Conservation (phyloP, 129 eudicot species). For the Artemisia tridentata region DNA sequence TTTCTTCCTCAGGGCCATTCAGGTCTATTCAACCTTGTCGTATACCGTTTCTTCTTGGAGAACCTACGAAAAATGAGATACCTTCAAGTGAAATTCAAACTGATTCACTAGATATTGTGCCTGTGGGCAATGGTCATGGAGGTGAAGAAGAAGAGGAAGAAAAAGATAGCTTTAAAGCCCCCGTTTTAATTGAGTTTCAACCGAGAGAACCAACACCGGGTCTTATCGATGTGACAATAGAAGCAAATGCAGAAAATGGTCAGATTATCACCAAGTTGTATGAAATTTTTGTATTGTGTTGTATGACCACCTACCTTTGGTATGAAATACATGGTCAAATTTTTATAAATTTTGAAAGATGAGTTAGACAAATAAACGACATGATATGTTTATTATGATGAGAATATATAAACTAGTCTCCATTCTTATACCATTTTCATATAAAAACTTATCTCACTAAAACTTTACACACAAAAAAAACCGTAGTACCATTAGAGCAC, state of each 20-base stretch:
- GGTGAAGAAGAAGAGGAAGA: slow-evolving; percentile 41
- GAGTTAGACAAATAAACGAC: too few species aligned
- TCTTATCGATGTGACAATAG: slow-evolving; percentile 66
- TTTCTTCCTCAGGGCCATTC: slow-evolving; percentile 81
- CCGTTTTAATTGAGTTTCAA: slow-evolving; percentile 65
- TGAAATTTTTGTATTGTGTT: too few species aligned
- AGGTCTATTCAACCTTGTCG: slow-evolving; percentile 67
- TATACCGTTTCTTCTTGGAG: slow-evolving; percentile 80
- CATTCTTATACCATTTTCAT: too few species aligned
- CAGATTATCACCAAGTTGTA: too few species aligned
- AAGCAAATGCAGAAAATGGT: slow-evolving; percentile 82
- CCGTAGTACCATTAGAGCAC: too few species aligned
- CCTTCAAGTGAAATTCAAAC: slow-evolving; percentile 42
- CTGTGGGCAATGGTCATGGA: slow-evolving; percentile 44
- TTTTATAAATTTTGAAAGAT: too few species aligned
- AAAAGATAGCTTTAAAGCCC: slow-evolving; percentile 46
- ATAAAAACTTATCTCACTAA: too few species aligned
- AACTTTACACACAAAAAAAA: too few species aligned
- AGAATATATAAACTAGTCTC: too few species aligned
- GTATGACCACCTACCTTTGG: too few species aligned
- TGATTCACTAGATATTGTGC: slow-evolving; percentile 55
- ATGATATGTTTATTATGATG: too few species aligned
- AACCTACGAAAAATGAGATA: slow-evolving; percentile 36
- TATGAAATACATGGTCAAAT: too few species aligned
- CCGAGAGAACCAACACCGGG: slow-evolving; percentile 95